These are phyloP conservation scores for Daldinia grandis DNA, from an alignment of 495 filamentous ascomycete species.

Conservation along the genomic window DNA sequence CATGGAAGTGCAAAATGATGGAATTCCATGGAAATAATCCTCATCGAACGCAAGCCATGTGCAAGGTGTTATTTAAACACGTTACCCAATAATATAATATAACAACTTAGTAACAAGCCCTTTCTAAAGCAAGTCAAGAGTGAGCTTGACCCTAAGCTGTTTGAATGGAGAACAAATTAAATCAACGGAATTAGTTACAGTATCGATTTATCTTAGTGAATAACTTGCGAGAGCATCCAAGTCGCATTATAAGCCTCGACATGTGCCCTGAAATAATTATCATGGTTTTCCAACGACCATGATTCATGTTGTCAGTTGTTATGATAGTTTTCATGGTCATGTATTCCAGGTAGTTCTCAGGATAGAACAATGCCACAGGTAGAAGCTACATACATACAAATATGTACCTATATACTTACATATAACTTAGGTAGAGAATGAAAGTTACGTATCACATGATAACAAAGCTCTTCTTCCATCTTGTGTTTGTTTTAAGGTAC, in stretches of 20 bases:
- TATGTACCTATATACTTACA: background rate
- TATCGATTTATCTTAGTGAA: background rate
- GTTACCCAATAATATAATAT: background rate
- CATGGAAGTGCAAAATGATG: background rate
- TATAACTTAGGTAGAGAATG: background rate
- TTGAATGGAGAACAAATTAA: background rate
- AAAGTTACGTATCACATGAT: background rate
- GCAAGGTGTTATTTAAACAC: background rate
- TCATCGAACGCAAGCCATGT: slow-evolving; percentile 2
- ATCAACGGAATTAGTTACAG: background rate
- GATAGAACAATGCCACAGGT: background rate
- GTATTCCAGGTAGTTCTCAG: background rate
- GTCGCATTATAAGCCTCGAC: background rate
- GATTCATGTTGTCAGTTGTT: background rate
- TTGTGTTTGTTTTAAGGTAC: too few relatives aligned
- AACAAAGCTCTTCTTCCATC: background rate
- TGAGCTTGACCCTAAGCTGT: background rate
- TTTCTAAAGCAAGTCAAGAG: background rate
- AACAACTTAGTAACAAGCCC: background rate
- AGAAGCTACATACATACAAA: background rate
- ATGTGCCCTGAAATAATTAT: background rate
- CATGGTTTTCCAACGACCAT: background rate
- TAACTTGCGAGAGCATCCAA: background rate
- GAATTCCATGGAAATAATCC: slow-evolving; percentile 12
- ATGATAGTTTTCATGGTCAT: background rate